Evolutionary conservation across 129 eudicot species (phyloP), one percentile per base, ranked within the genome.

Genomic region (Solidago caesia): DNA sequence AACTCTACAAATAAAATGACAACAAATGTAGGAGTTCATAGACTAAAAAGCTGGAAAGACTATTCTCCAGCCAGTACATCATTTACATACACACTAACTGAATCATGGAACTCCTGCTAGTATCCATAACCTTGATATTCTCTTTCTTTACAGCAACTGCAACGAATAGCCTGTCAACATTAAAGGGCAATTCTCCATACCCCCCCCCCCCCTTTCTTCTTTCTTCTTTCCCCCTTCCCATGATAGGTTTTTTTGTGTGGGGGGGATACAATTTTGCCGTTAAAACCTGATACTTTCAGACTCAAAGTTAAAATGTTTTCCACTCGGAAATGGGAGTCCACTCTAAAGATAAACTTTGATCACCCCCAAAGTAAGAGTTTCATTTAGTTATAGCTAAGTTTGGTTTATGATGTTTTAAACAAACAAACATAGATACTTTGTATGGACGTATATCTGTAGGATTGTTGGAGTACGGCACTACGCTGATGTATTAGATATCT

Each of bases 1-100:
- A 47, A 79, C 16, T 44, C 8, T 47, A 49, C 46, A 33, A 66
- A 69, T 68, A 43, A 53, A 51, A 63, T 44, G 42, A 47, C 64
- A 74, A 64, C 64, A 51, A 0, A 43, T 58, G 5, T 13, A 11
- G 56, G 10, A 42, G 27, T 68, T 67, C 14, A 3, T 7, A 58
- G 15, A 43, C 7, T 62, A 26, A 5, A 48, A 47, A 47, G 43
- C 5, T 58, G 44, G 71, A 69, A 45, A 58, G 14, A n/a, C 27
- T 26, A 25, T 44, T 58, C 61, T 46, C 60, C 56, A 8, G 42
- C 16, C 47, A 44, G 48, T 7, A 41, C 51, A 70, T 39, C 59
- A 51, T 51, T 14, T 29, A 14, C 13, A 5, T 21, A 52, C 25
- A 53, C 6, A 52, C 7, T 5, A 52, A 67, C 57, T 67, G 57